phyloP scores from a whole-genome alignment of 2,329 filamentous ascomycete species.

The Phaeosphaeria sp. region DNA sequence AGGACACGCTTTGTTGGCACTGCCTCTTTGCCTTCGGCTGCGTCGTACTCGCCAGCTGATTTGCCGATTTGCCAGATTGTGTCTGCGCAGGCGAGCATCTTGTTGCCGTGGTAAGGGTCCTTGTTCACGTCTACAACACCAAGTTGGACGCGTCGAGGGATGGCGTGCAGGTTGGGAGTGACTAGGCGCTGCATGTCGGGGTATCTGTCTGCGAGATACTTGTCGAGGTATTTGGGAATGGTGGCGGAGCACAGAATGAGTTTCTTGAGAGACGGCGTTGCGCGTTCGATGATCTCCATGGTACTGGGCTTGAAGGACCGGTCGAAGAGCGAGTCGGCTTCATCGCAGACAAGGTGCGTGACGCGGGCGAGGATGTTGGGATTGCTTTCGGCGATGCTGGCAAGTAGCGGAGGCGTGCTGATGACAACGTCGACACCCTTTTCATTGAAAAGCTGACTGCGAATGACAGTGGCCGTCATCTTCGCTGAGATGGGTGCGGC shows the following conservation, averaged over 20 bases:
- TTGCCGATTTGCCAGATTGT: conserved; percentile 93
- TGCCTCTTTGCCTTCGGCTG: conserved; percentile 56
- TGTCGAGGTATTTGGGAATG: conserved; percentile 88
- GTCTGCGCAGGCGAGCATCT: conserved; percentile 90
- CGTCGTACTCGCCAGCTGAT: conserved; percentile 60
- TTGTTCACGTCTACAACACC: conserved; percentile 91
- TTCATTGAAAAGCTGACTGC: conserved; percentile 81
- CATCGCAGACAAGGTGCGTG: conserved; percentile 86
- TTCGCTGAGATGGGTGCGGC: conserved; percentile 82
- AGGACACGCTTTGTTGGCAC: conserved; percentile 82
- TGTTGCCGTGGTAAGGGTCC: conserved; percentile 93
- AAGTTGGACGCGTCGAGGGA: conserved; percentile 91
- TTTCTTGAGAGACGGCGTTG: conserved; percentile 81
- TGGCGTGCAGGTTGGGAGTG: conserved; percentile 94
- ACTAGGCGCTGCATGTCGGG: conserved; percentile 85
- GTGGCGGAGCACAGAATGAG: conserved; percentile 95
- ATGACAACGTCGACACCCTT: conserved; percentile 85
- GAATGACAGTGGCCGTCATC: conserved; percentile 78
- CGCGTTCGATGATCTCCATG: conserved; percentile 79
- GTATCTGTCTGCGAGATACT: conserved; percentile 80
- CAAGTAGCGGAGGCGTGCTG: conserved; percentile 86
- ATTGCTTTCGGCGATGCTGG: conserved; percentile 85
- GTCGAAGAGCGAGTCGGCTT: conserved; percentile 95
- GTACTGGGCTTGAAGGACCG: conserved; percentile 89
- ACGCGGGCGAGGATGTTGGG: conserved; percentile 94